A percentile compares a stretch with the other conserved stretches of the same genome.
phyloP scores from a whole-genome alignment of 2,329 filamentous ascomycete genomes.

The Colletotrichum ledebouriae region DNA sequence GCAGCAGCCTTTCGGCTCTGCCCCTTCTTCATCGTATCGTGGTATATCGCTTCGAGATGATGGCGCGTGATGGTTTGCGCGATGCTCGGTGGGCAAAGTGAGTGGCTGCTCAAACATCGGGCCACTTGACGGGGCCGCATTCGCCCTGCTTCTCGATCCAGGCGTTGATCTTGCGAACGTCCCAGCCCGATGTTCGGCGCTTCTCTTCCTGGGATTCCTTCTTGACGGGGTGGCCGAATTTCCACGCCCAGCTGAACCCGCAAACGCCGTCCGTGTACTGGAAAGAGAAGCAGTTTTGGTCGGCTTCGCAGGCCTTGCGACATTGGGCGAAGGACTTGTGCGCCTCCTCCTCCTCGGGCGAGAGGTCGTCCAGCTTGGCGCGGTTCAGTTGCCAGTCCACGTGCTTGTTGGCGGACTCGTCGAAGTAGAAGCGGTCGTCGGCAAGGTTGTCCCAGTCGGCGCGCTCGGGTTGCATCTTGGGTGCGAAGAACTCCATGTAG shows the following conservation, averaged over 20 bases:
- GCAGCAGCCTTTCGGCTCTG: constrained; percentile 8
- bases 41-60: background rate
- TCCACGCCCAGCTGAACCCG: constrained; percentile 52
- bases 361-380: constrained; percentile 52
- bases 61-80: background rate
- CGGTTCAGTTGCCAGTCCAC: constrained; percentile 50
- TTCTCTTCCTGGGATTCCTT: constrained; percentile 48
- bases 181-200: constrained; percentile 57
- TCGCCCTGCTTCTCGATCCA: constrained; percentile 56
- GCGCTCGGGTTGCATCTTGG: constrained; percentile 54
- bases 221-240: constrained; percentile 55
- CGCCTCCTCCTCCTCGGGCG: constrained; percentile 56
- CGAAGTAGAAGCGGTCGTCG: constrained; percentile 59
- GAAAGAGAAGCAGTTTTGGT: constrained; percentile 57
- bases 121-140: constrained; percentile 53
- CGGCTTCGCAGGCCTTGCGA: constrained; percentile 57
- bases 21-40: background rate
- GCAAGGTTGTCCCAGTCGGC: constrained; percentile 68
- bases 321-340: constrained; percentile 60
- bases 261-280: constrained; percentile 57
- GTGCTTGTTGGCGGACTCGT: constrained; percentile 48
- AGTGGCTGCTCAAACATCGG: constrained; percentile 41
- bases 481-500: constrained; percentile 60
- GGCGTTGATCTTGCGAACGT: constrained; percentile 54
- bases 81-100: background rate